A percentile compares a stretch with the other conserved stretches of the same genome.
Evolutionary conservation across 305 asterid genomes (phyloP).

Genomic region (Solanum hybrid): DNA sequence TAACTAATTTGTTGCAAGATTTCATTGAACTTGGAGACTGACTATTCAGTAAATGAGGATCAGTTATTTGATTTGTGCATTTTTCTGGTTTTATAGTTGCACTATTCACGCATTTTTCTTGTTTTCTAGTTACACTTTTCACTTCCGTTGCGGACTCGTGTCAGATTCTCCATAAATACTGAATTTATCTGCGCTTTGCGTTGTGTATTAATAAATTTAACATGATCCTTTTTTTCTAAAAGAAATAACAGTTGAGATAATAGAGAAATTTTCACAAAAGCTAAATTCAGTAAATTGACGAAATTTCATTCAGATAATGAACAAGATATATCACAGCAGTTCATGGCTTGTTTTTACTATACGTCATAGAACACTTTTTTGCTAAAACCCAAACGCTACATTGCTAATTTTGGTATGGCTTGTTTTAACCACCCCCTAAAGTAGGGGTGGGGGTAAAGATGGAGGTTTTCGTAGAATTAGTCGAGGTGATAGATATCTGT

Average conservation of each 20-base stretch:
- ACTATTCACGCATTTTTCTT: no score
- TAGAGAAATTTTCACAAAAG: background rate
- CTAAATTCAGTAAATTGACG: background rate
- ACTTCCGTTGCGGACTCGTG: no score
- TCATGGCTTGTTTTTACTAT: background rate
- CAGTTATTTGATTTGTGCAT: background rate
- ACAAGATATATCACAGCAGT: background rate
- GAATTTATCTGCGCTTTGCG: background rate
- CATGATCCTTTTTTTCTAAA: background rate
- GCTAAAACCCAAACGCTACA: background rate
- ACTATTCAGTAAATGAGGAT: background rate
- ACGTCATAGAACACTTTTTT: background rate
- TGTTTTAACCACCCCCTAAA: background rate
- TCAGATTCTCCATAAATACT: no score
- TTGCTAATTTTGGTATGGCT: background rate
- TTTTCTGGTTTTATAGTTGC: background rate
- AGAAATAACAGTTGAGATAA: background rate
- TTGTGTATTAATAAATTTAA: background rate
- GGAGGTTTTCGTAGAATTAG: no score
- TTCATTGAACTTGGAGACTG: background rate
- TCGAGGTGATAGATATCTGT: accelerated
- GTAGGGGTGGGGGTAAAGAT: background rate
- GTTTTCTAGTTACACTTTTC: no score
- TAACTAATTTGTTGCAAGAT: background rate
- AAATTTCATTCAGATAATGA: background rate